Evolutionary conservation across 176 grass and related monocot species (phyloP), one percentile per base, ranked within the genome.

Genomic region (Ensete ventricosum): DNA sequence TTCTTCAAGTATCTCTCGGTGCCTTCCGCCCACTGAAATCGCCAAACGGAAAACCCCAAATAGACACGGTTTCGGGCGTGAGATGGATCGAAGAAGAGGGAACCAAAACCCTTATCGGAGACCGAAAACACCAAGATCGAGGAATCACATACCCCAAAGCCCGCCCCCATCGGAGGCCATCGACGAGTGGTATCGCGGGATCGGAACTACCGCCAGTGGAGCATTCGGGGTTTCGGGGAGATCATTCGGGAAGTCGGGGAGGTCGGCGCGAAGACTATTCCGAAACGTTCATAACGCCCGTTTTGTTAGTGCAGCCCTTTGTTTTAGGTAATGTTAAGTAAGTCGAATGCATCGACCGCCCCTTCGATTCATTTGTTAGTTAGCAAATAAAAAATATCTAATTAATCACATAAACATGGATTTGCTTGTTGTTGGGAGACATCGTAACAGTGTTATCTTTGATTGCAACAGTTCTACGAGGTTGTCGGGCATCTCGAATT

Each of bases 1-100:
- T 87, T 82, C 57, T 91, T 82, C 84, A 93, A 91, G 88, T 88
- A 93, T 77, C 78, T 87, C 82, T 89, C 88, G 71, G 91, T 84
- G 76, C 87, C 85, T 21, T 78, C 85, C 48, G 84, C 84, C 82
- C 77, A 81, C 90, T 90, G 74, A 69, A 43, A 43, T 43, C 13
- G 62, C 65, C 19, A 62, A 63, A 55, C 43, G 53, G n/a, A 57
- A 14, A 73, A 17, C 52, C 14, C 48, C 27, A 12, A 72, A 64
- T 87, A 79, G 25, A 69, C 76, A 72, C 2, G 14, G 81, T 13
- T 62, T 17, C 34, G 22, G 26, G 19, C 22, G 73, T 72, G 58
- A 27, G 57, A 53, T 22, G 20, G 71, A 68, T 76, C 24, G 83
- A 72, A 64, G 34, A 20, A 63, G 62, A 70, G 66, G 64, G 60